Conservation (phyloP, 306 rosid species). For the Albizia julibrissin region DNA sequence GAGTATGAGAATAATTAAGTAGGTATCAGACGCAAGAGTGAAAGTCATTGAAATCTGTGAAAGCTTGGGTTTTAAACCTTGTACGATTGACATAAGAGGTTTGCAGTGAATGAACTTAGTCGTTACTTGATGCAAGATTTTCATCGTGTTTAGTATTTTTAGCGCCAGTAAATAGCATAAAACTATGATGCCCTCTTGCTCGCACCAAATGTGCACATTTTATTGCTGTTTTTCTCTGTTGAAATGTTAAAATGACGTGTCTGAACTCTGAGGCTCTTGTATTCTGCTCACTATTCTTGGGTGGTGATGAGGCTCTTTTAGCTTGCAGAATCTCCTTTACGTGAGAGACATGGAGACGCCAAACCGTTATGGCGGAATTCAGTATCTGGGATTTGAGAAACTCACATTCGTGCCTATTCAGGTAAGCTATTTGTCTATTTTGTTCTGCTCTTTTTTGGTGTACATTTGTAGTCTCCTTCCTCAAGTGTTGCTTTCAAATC, state of each 20-base stretch:
- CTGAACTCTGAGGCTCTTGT: constrained; percentile 3
- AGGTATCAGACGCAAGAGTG: constrained; percentile 13
- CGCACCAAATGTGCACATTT: constrained; percentile 7
- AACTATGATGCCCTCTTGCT: constrained; percentile 5
- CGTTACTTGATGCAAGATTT: constrained; percentile 7
- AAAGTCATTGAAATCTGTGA: constrained; percentile 6
- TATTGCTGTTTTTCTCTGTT: constrained; percentile 3
- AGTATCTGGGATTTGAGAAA: constrained; percentile 85
- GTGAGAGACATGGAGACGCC: constrained; percentile 72
- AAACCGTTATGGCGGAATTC: constrained; percentile 79
- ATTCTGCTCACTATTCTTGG: neutral
- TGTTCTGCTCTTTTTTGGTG: neutral
- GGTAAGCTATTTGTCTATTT: constrained; percentile 47
- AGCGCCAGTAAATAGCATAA: constrained; percentile 23
- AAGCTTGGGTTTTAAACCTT: constrained; percentile 12
- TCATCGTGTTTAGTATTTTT: constrained; percentile 16
- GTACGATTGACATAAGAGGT: constrained; percentile 26
- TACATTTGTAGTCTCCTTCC: neutral
- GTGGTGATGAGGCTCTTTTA: constrained; percentile 35
- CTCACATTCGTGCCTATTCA: constrained; percentile 90
- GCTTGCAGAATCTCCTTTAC: constrained; percentile 77
- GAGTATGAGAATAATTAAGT: constrained; percentile 15
- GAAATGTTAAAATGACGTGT: constrained; percentile 22
- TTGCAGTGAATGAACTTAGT: neutral
- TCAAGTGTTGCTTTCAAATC: neutral